Evolutionary conservation across 2,329 filamentous ascomycete genomes (phyloP).

Genomic region (Claviceps arundinis): DNA sequence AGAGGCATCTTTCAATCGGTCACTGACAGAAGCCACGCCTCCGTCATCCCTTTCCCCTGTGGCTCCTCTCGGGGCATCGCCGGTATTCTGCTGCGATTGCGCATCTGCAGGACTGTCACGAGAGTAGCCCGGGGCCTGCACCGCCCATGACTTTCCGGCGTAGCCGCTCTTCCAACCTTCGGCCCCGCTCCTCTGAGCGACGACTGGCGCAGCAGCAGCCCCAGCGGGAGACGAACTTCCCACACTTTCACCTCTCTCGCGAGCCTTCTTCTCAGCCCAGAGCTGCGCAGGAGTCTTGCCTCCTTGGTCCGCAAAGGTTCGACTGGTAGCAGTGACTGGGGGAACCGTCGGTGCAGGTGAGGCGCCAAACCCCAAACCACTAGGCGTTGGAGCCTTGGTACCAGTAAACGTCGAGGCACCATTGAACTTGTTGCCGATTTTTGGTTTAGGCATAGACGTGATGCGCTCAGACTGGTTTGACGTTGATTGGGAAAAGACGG

Average conservation of each 20-base stretch:
- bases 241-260: slow-evolving; percentile 44
- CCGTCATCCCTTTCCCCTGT: slow-evolving; percentile 39
- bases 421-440: slow-evolving; percentile 82
- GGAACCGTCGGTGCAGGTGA: slow-evolving; percentile 38
- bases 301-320: slow-evolving; percentile 86
- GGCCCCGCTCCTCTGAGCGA: slow-evolving; percentile 58
- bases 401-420: slow-evolving; percentile 61
- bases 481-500: slow-evolving; percentile 49
- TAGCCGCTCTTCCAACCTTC: slow-evolving; percentile 86
- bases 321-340: slow-evolving; percentile 68
- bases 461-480: slow-evolving; percentile 56
- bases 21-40: slow-evolving; percentile 60
- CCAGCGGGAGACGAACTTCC: slow-evolving; percentile 29
- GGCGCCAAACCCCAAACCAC: slow-evolving; percentile 49
- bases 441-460: slow-evolving; percentile 83
- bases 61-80: slow-evolving; percentile 31
- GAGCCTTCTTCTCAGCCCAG: slow-evolving; percentile 95
- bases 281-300: slow-evolving; percentile 94
- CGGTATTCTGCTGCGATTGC: slow-evolving; percentile 47
- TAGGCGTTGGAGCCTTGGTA: slow-evolving; percentile 78
- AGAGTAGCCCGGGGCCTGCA: slow-evolving; percentile 55
- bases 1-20: slow-evolving; percentile 68
- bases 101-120: slow-evolving; percentile 40
- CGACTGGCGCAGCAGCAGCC: slow-evolving; percentile 40
- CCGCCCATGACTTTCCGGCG: slow-evolving; percentile 78